These are phyloP conservation scores for Oropetium thomaeum DNA, from an alignment of 176 grass and related monocot genomes.

Conservation along the genomic window DNA sequence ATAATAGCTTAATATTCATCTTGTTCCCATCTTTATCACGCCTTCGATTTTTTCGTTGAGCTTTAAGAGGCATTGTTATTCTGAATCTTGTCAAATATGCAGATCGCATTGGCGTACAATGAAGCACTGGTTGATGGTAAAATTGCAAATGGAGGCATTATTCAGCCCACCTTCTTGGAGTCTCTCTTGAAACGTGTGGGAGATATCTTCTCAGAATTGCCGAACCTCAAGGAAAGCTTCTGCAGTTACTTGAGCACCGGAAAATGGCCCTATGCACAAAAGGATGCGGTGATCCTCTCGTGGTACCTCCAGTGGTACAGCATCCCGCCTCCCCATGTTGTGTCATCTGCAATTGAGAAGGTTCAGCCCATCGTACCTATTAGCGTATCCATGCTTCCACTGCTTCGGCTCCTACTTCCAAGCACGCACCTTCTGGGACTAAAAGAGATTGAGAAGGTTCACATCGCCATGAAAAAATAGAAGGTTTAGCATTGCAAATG, in stretches of 20 bases:
- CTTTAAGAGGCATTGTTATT: background rate
- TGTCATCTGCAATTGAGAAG: conserved; percentile 50
- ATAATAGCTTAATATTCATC: background rate
- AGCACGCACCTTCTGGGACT: conserved; percentile 58
- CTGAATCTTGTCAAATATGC: conserved; percentile 25
- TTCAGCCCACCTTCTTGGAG: conserved; percentile 76
- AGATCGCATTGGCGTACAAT: conserved; percentile 79
- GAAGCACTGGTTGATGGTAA: conserved; percentile 68
- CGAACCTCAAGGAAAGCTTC: conserved; percentile 44
- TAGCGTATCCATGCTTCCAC: conserved; percentile 54
- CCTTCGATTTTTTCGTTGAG: background rate
- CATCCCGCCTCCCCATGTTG: conserved; percentile 69
- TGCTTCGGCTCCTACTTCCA: conserved; percentile 68
- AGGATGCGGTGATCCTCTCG: conserved; percentile 53
- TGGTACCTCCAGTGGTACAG: conserved; percentile 93
- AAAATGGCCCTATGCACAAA: conserved; percentile 56
- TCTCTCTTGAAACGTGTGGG: conserved; percentile 70
- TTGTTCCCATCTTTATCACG: background rate
- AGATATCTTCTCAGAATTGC: conserved; percentile 44
- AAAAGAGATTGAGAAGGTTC: conserved; percentile 66
- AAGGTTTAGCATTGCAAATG: background rate
- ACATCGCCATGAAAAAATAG: conserved; percentile 19
- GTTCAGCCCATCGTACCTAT: conserved; percentile 29
- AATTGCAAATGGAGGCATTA: conserved; percentile 64
- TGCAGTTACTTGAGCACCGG: conserved; percentile 55